Evolutionary conservation across 1,284 basidiomycete species (phyloP), one percentile per base, ranked within the genome.

Genomic region (Lignosus rhinocerotis): DNA sequence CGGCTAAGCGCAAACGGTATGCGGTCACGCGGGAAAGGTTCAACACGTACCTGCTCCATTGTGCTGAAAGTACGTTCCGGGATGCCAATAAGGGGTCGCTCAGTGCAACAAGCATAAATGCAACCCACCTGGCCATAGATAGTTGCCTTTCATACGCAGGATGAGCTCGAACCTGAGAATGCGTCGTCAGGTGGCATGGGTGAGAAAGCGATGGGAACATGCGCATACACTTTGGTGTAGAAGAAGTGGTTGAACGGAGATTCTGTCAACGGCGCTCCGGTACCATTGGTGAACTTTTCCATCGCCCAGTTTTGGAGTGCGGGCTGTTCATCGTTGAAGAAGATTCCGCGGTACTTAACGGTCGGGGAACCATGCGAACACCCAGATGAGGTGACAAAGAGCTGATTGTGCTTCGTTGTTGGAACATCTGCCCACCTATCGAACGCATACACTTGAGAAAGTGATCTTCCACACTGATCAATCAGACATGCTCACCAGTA

Each of bases 361-460:
- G 84, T 84, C 0, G 88, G 88, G 6, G 79, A 71, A 31, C 85
- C 87, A 69, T 90, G 88, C 8, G 81, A 75, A 69, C 87, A 87
- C 2, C 81, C 79, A n/a, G 70, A 66, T 10, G 79, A 69, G 1
- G 76, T 67, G 44, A 87, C 79, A 60, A 79, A 83, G 33, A 88
- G 62, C 32, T 80, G 70, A 1, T 77, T 63, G 43, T 85, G 80
- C 39, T 75, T 75, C 9, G 78, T 81, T 1, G 78, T 76, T 7
- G 86, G 85, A 11, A 88, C 86, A 69, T 90, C 87, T 17, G 87
- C 84, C 85, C 86, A 87, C 82, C 84, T 84, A n/a, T 8, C 36
- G 36, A 39, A 12, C 8, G 7, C 17, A 44, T 25, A 19, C 0
- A 2, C 11, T 10, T 36, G 16, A 33, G 62, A 43, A 48, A 21